Base-by-base conservation (phyloP, 768 basidiomycete genomes). In the Russula dissimulans region DNA sequence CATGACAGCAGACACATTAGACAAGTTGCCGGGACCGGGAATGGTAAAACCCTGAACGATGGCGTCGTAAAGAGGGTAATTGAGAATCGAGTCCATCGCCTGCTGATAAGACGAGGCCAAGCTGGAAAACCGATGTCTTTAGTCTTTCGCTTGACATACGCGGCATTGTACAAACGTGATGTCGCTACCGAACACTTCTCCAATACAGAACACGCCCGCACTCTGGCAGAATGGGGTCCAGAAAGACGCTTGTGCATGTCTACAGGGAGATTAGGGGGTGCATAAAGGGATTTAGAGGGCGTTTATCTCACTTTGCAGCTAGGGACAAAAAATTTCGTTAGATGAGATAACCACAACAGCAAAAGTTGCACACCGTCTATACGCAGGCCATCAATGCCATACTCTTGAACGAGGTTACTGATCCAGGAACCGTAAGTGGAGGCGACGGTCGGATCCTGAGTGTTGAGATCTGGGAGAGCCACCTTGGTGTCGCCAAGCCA, bases 171-270 rank as follows among this genome's bases (percentile, higher is more conserved):
- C 69, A 41, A 68, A 86, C 85, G 76, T 71, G 49, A 83, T 71
- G 53, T 84, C 74, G 54, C 74, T 69, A 47, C 78, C 79, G 60
- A 81, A 83, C 49, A 94, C 86, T 73, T 93, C 91, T 43, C 92
- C 92, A 56, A 92, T 86, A 67, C 88, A 92, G 73, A 87, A 92
- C 10, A 92, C 86, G 12, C 85, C 89, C 0, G 89, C 87, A n/a
- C 81, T 82, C 47, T 71, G 74, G 66, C 83, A 84, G 68, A 94
- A 92, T 6, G 67, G 67, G 1, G 87, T 83, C 90, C 89, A 93
- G 70, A 94, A 95, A 47, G 77, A 73, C 55, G 79, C 77, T 55
- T 84, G 77, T 54, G 92, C 84, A 68, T 93, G 91, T 70, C 78
- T 77, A 51, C 50, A 54, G 32, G 31, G 4, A 31, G 11, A 51